Base-by-base conservation (phyloP, 768 basidiomycete genomes). In the Auricularia heimuer region DNA sequence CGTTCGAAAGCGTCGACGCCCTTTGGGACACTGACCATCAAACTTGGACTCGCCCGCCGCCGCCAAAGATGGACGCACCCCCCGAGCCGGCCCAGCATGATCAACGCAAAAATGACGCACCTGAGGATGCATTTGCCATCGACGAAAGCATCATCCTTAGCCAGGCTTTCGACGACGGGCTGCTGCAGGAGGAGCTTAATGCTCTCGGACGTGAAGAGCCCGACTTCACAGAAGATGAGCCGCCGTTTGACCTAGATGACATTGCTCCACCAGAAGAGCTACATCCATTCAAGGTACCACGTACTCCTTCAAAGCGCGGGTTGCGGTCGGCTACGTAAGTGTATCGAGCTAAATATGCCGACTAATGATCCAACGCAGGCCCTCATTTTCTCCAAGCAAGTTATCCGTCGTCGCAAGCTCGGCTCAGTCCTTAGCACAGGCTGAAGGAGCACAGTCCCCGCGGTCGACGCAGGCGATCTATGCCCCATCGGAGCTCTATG, bases 1-100 rank as follows among this genome's bases (percentile, higher is more conserved):
- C 89, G 0, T 98, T 97, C 70, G 89, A 97, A 75, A 95, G 94
- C 69, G 79, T 90, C 33, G 90, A 95, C 75, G 89, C 86, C 1
- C 80, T 94, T 10, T 97, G 94, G 94, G 86, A 89, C 56, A 75
- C 81, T 42, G 68, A 79, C 83, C 74, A 70, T 84, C 87, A 24
- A 72, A 72, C 42, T 71, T 63, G 36, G 54, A 51, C n/a, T 29
- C 61, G 10, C 56, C 65, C 18, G 34, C 16, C 3, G 68, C 63
- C 62, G 58, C 65, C 56, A 63, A 39, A 62, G 64, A 14, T 18
- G 67, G 68, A 16, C 61, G 42, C 1, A 73, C 72, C 63, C 70
- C 73, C 35, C 71, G 67, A 66, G 3, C 54, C 36, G n/a, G 37
- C 2, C 21, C 39, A 42, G 39, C 39, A 14, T 42, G 39, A 8